phyloP scores from a whole-genome alignment of 108 stramenopile species.

The Schizochytrium sp. region DNA sequence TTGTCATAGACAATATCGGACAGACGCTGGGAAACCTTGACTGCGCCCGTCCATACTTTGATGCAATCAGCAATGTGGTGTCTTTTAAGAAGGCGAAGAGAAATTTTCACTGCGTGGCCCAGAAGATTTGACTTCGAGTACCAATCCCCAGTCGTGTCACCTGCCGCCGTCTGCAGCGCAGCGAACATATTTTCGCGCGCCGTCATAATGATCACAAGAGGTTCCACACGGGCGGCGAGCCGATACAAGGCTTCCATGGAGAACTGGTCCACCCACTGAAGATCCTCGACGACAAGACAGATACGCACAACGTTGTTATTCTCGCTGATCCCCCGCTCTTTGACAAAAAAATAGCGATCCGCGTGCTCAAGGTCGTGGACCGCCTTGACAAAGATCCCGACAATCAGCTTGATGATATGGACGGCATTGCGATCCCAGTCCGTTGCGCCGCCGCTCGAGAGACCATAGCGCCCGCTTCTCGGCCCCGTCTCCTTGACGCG shows the following conservation, averaged over 20 bases:
- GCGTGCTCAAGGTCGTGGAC: background rate
- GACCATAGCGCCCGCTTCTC: too few species aligned
- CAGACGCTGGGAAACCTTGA: background rate
- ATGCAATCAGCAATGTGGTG: background rate
- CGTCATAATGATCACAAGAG: background rate
- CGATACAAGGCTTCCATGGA: slow-evolving; percentile 9
- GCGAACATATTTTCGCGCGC: background rate
- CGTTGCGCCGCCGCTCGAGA: background rate
- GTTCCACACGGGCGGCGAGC: background rate
- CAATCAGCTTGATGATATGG: background rate
- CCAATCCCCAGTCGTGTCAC: background rate
- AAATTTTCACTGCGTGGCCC: background rate
- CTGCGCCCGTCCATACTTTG: background rate
- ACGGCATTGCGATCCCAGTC: background rate
- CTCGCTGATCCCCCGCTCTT: background rate
- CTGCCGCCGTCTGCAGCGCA: background rate
- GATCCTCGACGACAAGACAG: background rate
- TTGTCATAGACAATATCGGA: background rate
- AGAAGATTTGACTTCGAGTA: background rate
- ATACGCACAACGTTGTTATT: background rate
- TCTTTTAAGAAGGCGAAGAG: background rate
- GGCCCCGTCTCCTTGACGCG: background rate
- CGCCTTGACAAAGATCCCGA: background rate
- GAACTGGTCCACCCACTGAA: background rate
- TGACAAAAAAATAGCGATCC: background rate